Conservation (phyloP, 2,329 filamentous ascomycete species). For the Curvularia hawaiiensis region DNA sequence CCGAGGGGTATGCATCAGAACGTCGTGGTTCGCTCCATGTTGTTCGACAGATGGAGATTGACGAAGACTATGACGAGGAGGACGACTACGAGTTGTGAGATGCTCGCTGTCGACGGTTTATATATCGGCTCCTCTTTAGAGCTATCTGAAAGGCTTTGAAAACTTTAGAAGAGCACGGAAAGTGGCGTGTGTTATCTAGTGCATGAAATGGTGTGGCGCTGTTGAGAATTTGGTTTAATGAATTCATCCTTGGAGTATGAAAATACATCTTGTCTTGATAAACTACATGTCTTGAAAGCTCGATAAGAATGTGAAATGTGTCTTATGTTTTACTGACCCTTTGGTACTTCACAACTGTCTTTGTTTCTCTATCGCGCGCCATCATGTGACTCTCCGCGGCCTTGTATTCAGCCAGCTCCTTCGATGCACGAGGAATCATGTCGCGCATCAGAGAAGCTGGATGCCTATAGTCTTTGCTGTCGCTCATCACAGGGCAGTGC, state of each 20-base stretch:
- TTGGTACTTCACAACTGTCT: not conserved
- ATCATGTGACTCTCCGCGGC: not conserved
- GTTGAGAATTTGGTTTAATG: not conserved
- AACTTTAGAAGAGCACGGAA: not conserved
- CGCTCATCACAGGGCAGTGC: too few species aligned
- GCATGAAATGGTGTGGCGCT: not conserved
- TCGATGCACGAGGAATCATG: not conserved
- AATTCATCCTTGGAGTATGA: not conserved
- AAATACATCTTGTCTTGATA: too few species aligned
- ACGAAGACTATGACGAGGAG: slow-evolving; percentile 7
- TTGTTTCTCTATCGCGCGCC: not conserved
- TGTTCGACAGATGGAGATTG: not conserved
- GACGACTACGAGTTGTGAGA: not conserved
- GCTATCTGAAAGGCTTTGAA: not conserved
- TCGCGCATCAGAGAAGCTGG: not conserved
- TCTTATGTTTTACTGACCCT: not conserved
- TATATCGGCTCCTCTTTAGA: not conserved
- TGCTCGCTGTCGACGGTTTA: not conserved
- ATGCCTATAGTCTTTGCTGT: too few species aligned
- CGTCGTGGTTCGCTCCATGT: not conserved
- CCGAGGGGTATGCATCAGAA: not conserved
- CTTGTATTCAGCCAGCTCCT: not conserved
- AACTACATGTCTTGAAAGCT: too few species aligned
- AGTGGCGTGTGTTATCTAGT: not conserved
- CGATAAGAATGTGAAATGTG: too few species aligned